Conservation (phyloP, 345 rosid species). For the Heritiera littoralis region DNA sequence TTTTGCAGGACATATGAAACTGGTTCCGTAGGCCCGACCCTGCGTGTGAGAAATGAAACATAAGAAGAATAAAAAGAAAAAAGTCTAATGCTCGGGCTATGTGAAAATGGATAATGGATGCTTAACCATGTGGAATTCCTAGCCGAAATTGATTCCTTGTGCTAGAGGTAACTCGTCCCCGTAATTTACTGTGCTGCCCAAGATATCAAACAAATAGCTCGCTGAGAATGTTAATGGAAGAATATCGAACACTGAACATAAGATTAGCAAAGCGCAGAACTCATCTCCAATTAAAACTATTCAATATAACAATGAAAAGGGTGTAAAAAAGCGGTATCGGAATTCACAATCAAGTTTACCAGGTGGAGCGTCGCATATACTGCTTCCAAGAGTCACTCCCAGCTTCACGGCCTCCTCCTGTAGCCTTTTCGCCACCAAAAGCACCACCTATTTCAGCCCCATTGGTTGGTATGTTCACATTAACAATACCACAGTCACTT, state of each 20-base stretch:
- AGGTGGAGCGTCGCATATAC: slow-evolving; percentile 95
- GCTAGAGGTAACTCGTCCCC: slow-evolving; percentile 94
- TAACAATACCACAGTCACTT: slow-evolving; percentile 95
- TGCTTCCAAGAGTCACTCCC: slow-evolving; percentile 99
- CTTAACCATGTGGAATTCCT: slow-evolving; percentile 17
- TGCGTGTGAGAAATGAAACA: background rate
- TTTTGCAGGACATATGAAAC: background rate
- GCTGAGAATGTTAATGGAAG: background rate
- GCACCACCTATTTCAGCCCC: slow-evolving; percentile 99
- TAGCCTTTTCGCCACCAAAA: slow-evolving; percentile 93
- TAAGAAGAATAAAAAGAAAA: background rate
- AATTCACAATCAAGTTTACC: slow-evolving; percentile 44
- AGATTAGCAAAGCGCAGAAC: background rate
- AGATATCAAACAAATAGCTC: slow-evolving; percentile 12
- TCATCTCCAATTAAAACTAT: background rate
- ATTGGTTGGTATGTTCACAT: slow-evolving; percentile 96
- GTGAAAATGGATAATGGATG: background rate
- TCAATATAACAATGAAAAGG: background rate
- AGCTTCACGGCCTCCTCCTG: slow-evolving; percentile 98
- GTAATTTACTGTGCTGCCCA: slow-evolving; percentile 82
- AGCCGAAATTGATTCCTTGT: slow-evolving; percentile 96
- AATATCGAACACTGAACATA: background rate
- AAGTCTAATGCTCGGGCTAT: background rate
- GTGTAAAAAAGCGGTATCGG: background rate
- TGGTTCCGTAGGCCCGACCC: slow-evolving; percentile 7